Evolutionary conservation across 305 asterid species (phyloP).

Genomic region (Ajuga reptans): DNA sequence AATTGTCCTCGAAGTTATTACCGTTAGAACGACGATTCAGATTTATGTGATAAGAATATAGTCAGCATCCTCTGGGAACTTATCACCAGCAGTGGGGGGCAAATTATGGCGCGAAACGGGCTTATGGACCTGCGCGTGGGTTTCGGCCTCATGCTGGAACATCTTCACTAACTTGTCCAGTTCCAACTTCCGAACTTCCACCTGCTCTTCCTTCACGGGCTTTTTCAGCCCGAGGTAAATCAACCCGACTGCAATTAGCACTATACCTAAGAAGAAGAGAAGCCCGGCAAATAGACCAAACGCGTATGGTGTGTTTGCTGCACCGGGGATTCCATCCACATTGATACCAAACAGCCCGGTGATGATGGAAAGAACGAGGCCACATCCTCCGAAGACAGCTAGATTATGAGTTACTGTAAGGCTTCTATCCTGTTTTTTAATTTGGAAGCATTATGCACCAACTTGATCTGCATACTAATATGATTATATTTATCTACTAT

Average conservation of each 20-base stretch:
- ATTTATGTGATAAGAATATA: slow-evolving; percentile 39
- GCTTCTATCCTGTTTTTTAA: slow-evolving; percentile 65
- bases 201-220: slow-evolving; percentile 63
- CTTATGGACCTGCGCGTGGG: slow-evolving; percentile 85
- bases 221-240: slow-evolving; percentile 68
- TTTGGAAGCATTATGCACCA: not conserved
- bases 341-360: slow-evolving; percentile 86
- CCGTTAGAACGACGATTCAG: no score
- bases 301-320: slow-evolving; percentile 66
- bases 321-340: slow-evolving; percentile 89
- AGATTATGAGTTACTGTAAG: slow-evolving; percentile 77
- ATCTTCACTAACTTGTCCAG: slow-evolving; percentile 64
- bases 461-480: not conserved
- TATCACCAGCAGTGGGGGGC: slow-evolving; percentile 84
- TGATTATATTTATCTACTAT: not conserved
- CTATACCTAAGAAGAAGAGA: slow-evolving; percentile 49
- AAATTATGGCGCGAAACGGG: slow-evolving; percentile 48
- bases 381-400: slow-evolving; percentile 88
- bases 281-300: slow-evolving; percentile 69
- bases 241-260: slow-evolving; percentile 61
- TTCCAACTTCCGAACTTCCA: slow-evolving; percentile 71
- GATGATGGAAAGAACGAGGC: slow-evolving; percentile 73
- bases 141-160: slow-evolving; percentile 92
- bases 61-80: slow-evolving; percentile 43
- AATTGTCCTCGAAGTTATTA: no score